These are phyloP conservation scores for Letharia columbiana DNA, from an alignment of 495 filamentous ascomycete species.

Conservation along the genomic window DNA sequence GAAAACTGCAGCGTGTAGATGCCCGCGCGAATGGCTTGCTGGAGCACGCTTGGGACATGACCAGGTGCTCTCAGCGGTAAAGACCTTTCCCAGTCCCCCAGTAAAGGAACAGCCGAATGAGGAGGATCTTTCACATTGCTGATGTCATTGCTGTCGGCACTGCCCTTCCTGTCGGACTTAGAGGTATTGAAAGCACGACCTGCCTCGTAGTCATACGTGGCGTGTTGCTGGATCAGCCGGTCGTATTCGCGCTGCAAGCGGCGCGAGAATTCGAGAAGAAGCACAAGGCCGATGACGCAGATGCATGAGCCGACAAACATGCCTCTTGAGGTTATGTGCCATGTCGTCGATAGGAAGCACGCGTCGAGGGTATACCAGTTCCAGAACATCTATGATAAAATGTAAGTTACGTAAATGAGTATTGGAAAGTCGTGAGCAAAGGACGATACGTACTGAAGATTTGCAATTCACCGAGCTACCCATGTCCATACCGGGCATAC, in stretches of 20 bases:
- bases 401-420: background rate
- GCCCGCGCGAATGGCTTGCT: conserved; percentile 54
- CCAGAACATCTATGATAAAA: conserved; percentile 51
- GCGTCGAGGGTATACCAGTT: conserved; percentile 66
- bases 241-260: conserved; percentile 54
- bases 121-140: background rate
- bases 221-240: conserved; percentile 22
- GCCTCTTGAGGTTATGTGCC: conserved; percentile 53
- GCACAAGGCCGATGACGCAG: conserved; percentile 54
- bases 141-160: background rate
- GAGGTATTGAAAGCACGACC: background rate
- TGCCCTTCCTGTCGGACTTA: background rate
- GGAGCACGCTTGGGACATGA: conserved; percentile 18
- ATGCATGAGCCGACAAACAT: conserved; percentile 67
- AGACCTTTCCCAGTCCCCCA: background rate
- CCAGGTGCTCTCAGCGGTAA: background rate
- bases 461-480: background rate
- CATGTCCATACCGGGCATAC: background rate
- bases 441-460: background rate
- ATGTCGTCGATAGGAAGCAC: conserved; percentile 56
- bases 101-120: conserved; percentile 1
- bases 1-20: conserved; percentile 61
- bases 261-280: conserved; percentile 55
- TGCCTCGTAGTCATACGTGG: background rate
- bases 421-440: background rate